These are phyloP conservation scores for Chrysanthemum lavandulifolium DNA, from an alignment of 129 eudicot species.

Conservation along the genomic window DNA sequence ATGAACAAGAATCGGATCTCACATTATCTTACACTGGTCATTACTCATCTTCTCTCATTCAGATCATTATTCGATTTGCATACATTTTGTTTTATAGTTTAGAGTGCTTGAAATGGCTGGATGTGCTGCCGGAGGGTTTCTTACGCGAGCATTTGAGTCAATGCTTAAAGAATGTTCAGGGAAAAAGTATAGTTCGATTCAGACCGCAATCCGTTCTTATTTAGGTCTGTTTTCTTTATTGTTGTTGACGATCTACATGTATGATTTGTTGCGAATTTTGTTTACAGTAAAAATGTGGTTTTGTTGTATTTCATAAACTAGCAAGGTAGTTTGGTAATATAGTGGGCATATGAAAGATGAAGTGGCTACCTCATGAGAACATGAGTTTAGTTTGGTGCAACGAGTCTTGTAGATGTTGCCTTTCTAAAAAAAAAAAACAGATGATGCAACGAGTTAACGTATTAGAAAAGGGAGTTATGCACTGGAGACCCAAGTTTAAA, in stretches of 20 bases:
- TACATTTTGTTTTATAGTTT: not conserved
- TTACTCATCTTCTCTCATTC: conserved; percentile 26
- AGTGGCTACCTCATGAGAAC: too few species aligned
- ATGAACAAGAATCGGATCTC: conserved; percentile 43
- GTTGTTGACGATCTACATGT: not conserved
- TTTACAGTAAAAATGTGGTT: too few species aligned
- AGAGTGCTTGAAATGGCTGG: conserved; percentile 45
- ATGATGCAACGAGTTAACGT: too few species aligned
- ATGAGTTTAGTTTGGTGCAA: too few species aligned
- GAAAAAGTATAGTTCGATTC: conserved; percentile 55
- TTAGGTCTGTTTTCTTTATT: conserved; percentile 44
- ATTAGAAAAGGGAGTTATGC: too few species aligned
- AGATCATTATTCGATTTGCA: conserved; percentile 15
- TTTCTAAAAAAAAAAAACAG: too few species aligned
- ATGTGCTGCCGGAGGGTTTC: conserved; percentile 90
- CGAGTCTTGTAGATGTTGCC: too few species aligned
- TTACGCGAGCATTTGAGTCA: conserved; percentile 78
- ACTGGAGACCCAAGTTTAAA: too few species aligned
- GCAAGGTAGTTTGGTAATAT: too few species aligned
- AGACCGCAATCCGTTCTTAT: conserved; percentile 60
- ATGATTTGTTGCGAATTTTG: not conserved
- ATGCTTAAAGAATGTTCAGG: conserved; percentile 93
- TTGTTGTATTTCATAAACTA: too few species aligned
- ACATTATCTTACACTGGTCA: conserved; percentile 17
- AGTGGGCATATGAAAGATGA: too few species aligned